Percentiles rank a stretch among this genome's conserved stretches.
Evolutionary conservation across 352 stramenopile species (phyloP).

Genomic region (Phytophthora boehmeriae): DNA sequence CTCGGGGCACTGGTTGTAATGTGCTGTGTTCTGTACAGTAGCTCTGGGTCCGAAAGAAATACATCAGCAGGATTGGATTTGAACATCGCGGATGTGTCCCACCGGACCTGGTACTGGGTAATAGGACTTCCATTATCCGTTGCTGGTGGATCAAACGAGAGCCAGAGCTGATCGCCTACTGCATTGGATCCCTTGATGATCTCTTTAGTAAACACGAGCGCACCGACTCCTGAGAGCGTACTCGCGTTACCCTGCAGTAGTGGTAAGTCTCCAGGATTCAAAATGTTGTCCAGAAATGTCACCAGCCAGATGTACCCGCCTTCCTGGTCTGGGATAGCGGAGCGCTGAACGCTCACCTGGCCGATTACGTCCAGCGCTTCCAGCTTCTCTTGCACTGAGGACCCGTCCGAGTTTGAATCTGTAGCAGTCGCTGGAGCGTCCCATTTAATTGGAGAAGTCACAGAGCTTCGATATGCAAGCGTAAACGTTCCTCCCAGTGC

Average conservation of each 20-base stretch:
- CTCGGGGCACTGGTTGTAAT: constrained; percentile 59
- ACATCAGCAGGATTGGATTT: constrained; percentile 50
- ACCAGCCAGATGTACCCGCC: constrained; percentile 71
- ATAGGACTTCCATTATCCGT: constrained; percentile 73
- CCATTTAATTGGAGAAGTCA: constrained; percentile 32
- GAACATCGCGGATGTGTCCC: constrained; percentile 67
- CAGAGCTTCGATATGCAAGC: constrained; percentile 48
- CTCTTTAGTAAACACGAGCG: constrained; percentile 53
- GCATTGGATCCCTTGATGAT: constrained; percentile 73
- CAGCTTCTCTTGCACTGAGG: constrained; percentile 77
- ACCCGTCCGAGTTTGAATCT: constrained; percentile 50
- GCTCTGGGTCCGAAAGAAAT: constrained; percentile 55
- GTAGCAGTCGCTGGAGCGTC: constrained; percentile 39
- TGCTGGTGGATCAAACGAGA: constrained; percentile 72
- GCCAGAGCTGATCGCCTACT: constrained; percentile 72
- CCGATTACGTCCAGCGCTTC: constrained; percentile 64
- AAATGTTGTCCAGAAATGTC: constrained; percentile 74
- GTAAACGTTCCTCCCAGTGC: constrained; percentile 65
- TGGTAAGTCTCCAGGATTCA: constrained; percentile 69
- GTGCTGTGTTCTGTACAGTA: constrained; percentile 56
- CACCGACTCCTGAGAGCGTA: constrained; percentile 43
- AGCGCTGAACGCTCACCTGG: constrained; percentile 46
- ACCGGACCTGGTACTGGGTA: constrained; percentile 66
- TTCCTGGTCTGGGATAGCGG: constrained; percentile 54
- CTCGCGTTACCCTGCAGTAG: constrained; percentile 44